Evolutionary conservation across 805 yeast species (phyloP), one percentile per base, ranked within the genome.

Genomic region (Metschnikowia corniflorae): DNA sequence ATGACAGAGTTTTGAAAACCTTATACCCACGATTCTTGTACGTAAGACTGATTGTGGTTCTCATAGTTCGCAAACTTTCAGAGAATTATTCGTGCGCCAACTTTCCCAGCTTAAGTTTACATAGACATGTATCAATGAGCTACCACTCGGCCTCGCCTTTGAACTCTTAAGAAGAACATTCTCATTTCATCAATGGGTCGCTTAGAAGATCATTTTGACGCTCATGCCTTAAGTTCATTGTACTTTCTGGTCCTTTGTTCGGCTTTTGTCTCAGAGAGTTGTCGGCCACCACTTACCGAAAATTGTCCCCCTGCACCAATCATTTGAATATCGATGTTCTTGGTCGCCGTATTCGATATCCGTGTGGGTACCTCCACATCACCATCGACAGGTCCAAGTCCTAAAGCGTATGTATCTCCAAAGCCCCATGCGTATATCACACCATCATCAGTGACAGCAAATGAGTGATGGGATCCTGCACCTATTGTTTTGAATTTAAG

Each of bases 301-400:
- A 86, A 93, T 64, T 93, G 98, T 16, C 97, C 99, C 43, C 99
- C 99, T 31, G 93, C 93, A n/a, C 95, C 89, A 44, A 85, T 75
- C 29, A 78, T 46, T 29, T 68, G 56, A 49, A 93, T 86, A 45
- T 82, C 76, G 38, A 85, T 82, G 37, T 76, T 77, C 51, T 79
- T 83, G 1, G 97, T 88, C 2, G 99, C 99, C 4, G 97, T 93
- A 60, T 94, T 93, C 49, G 80, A 78, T 51, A 93, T 86, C 60
- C 91, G 77, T 0, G 96, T 85, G 29, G 98, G 99, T 15, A 68
- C 68, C 35, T 80, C 94, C 37, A 87, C 83, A 58, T 93, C 97
- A 31, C 77, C 86, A 31, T 86, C 96, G 24, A 85, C 80, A 14
- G 88, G 89, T 6, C 98, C 98, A 42, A 88, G 79, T 9, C 99